Evolutionary conservation across 805 yeast species (phyloP).

Genomic region (Starmerella powellii): DNA sequence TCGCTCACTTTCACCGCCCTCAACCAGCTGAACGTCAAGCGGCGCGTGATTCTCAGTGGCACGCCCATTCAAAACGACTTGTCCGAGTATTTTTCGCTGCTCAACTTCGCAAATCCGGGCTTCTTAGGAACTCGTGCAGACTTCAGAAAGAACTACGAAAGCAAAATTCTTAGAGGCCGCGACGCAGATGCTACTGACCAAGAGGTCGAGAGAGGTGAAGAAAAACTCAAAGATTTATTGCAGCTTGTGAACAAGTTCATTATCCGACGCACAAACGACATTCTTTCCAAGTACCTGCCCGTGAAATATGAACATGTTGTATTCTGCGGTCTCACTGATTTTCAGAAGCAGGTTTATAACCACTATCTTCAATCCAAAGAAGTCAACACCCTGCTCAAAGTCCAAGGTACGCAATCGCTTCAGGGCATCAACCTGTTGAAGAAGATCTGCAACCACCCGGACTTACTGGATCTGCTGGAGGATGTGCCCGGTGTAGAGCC

Average conservation of each 20-base stretch:
- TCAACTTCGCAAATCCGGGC: slow-evolving; percentile 92
- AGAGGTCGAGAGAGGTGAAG: slow-evolving; percentile 58
- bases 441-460: slow-evolving; percentile 91
- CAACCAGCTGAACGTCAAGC: slow-evolving; percentile 66
- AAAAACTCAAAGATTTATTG: slow-evolving; percentile 56
- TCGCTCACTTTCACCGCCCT: slow-evolving; percentile 82
- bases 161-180: slow-evolving; percentile 67
- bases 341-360: slow-evolving; percentile 60
- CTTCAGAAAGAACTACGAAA: slow-evolving; percentile 74
- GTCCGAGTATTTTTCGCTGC: slow-evolving; percentile 80
- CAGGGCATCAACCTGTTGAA: slow-evolving; percentile 81
- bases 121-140: slow-evolving; percentile 72
- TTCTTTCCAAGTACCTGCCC: slow-evolving; percentile 84
- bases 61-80: slow-evolving; percentile 95
- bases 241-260: slow-evolving; percentile 75
- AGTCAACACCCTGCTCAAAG: slow-evolving; percentile 47
- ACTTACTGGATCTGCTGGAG: slow-evolving; percentile 57
- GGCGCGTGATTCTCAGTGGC: slow-evolving; percentile 88
- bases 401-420: slow-evolving; percentile 60
- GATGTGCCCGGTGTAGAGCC: slow-evolving; percentile 62
- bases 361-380: slow-evolving; percentile 72
- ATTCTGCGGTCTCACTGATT: slow-evolving; percentile 71
- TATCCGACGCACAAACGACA: slow-evolving; percentile 90
- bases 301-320: slow-evolving; percentile 94
- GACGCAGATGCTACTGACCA: slow-evolving; percentile 80